Conservation (phyloP, 2,329 filamentous ascomycete species). For the Fusarium domesticum region DNA sequence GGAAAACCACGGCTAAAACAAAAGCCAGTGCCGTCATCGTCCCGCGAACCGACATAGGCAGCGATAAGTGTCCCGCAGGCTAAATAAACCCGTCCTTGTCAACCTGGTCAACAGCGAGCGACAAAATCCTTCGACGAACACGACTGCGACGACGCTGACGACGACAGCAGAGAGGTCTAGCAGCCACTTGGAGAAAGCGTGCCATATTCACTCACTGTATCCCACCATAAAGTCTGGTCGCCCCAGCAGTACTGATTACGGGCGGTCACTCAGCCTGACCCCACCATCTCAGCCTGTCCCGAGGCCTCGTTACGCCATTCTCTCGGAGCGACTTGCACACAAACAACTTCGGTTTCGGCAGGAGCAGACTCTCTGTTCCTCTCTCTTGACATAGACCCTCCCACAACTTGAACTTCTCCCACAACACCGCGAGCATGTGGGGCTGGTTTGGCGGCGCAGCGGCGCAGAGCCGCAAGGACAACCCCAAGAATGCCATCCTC, state of each 20-base stretch:
- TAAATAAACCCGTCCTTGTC: constrained; percentile 10
- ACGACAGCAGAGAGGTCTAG: constrained; percentile 11
- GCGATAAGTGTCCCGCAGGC: constrained; percentile 31
- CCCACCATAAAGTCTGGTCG: constrained; percentile 1
- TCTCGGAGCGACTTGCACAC: constrained; percentile 13
- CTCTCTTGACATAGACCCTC: constrained; percentile 1
- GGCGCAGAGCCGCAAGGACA: constrained; percentile 85
- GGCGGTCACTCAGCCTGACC: constrained; percentile 24
- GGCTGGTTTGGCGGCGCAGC: constrained; percentile 87
- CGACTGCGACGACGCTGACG: constrained; percentile 19
- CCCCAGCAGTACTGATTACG: neutral
- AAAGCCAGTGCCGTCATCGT: constrained; percentile 33
- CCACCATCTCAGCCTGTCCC: constrained; percentile 24
- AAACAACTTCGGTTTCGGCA: constrained; percentile 7
- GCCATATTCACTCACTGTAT: neutral
- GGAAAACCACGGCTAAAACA: constrained; percentile 29
- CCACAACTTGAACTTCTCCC: constrained; percentile 2
- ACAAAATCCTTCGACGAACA: constrained; percentile 9
- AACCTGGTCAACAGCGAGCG: neutral
- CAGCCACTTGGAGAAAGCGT: neutral
- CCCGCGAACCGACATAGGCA: constrained; percentile 26
- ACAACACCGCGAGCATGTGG: constrained; percentile 54
- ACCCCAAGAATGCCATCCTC: constrained; percentile 94
- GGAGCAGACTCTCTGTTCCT: constrained; percentile 15
- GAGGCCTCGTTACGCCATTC: constrained; percentile 25